Evolutionary conservation across 176 grass and related monocot species (phyloP).

Genomic region (Oryza officinalis): DNA sequence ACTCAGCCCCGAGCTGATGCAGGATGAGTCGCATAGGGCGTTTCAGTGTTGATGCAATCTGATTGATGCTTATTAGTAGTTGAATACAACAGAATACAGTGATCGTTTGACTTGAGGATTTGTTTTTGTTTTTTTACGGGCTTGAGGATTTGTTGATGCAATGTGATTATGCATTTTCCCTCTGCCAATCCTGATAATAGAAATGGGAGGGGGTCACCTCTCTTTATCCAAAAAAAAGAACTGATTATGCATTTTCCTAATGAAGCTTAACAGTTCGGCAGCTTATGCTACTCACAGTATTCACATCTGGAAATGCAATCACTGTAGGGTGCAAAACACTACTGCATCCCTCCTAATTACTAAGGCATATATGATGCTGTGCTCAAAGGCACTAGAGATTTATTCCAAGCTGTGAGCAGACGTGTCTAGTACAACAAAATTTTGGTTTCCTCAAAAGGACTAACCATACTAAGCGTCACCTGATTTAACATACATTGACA

Average conservation of each 20-base stretch:
- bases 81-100: slow-evolving; percentile 28
- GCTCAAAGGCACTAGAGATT: no score
- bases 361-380: no score
- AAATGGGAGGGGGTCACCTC: no score
- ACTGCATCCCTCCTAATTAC: no score
- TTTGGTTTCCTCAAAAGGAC: not conserved
- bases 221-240: no score
- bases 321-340: no score
- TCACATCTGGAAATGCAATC: no score
- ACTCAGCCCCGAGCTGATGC: slow-evolving; percentile 80
- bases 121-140: no score
- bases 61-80: slow-evolving; percentile 1
- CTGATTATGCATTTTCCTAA: not conserved
- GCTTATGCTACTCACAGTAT: not conserved
- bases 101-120: not conserved
- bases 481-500: not conserved
- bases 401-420: not conserved
- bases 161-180: not conserved
- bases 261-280: not conserved
- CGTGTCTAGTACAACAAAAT: not conserved
- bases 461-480: not conserved
- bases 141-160: not conserved
- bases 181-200: no score
- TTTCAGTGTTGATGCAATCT: slow-evolving; percentile 36
- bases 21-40: slow-evolving; percentile 30